Conservation (phyloP, 2,329 filamentous ascomycete species). For the Arthroderma uncinatum region DNA sequence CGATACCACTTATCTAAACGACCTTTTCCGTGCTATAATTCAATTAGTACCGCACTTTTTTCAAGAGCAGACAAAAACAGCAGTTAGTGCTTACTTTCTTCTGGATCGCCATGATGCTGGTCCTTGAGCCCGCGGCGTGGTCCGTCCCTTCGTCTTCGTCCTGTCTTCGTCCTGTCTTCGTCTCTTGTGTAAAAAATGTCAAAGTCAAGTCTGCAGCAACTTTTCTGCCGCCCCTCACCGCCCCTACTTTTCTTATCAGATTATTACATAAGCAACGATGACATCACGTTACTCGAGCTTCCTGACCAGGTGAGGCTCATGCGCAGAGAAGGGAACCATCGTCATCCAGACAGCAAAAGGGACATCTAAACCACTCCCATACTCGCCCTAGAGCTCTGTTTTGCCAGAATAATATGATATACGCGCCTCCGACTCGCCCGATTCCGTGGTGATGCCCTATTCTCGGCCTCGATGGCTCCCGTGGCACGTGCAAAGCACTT, state of each 20-base stretch:
- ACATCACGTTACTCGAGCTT: slow-evolving; percentile 12
- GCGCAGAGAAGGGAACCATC: background rate
- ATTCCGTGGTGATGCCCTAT: slow-evolving; percentile 26
- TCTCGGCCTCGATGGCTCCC: slow-evolving; percentile 26
- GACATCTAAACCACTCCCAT: background rate
- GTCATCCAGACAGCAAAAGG: background rate
- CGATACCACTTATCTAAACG: slow-evolving; percentile 99
- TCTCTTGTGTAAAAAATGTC: background rate
- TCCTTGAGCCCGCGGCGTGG: background rate
- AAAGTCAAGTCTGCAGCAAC: background rate
- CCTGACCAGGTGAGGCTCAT: background rate
- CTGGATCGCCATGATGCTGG: slow-evolving; percentile 69
- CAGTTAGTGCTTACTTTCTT: slow-evolving; percentile 55
- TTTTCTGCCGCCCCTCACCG: slow-evolving; percentile 2
- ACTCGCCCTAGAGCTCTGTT: background rate
- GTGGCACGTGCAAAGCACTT: slow-evolving; percentile 22
- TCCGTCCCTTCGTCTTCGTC: too few relatives aligned
- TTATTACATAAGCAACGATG: slow-evolving; percentile 9
- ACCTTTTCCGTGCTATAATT: slow-evolving; percentile 69
- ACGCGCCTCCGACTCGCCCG: background rate
- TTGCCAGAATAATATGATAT: background rate
- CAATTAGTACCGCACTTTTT: slow-evolving; percentile 3
- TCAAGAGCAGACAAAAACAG: slow-evolving; percentile 1
- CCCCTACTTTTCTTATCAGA: background rate
- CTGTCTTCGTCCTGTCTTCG: background rate